Evolutionary conservation across 257 asterid species (phyloP), one percentile per base, ranked within the genome.

Genomic region (Fraxinus cuspidata): DNA sequence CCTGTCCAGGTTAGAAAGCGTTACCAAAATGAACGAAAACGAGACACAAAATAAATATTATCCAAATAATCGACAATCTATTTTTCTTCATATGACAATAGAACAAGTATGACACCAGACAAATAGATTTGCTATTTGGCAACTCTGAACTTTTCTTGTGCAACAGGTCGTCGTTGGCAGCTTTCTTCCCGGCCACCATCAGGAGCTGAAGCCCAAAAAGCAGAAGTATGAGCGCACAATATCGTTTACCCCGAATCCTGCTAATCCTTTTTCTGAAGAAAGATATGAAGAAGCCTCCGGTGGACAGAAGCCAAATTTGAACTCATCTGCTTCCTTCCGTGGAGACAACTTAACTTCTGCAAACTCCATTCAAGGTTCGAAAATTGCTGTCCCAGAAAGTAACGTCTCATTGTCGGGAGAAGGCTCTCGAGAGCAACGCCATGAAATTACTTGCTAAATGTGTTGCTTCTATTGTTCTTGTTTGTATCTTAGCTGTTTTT

Each of bases 141-240:
- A 32, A 69, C 28, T 65, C 79, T 71, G 37, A 86, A 79, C 37
- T 58, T 63, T 68, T 67, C 60, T 8, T 32, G 40, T 80, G 80
- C 77, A 72, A 83, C 89, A 94, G 98, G 90, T 94, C 40, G 96
- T 94, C 79, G 81, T 94, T 8, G 98, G 92, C 51, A 90, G 94
- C 83, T 94, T 94, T 82, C 71, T 89, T 65, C 82, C 92, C 0
- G 92, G 87, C 51, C 73, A 79, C 68, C 88, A 86, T 80, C 88
- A 49, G 81, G 90, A 85, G 75, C 86, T 70, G 37, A 89, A 85
- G 73, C 86, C 88, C 1, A 92, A 89, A 91, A 91, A 90, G 84
- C 88, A 83, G 66, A 89, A 82, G 74, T 74, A 84, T 70, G 94
- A 85, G 87, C 92, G 81, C 69, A 86, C 90, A 58, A 77, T 90